Evolutionary conservation across 2,329 filamentous ascomycete genomes (phyloP).

Genomic region (Plectosphaerella sp.): DNA sequence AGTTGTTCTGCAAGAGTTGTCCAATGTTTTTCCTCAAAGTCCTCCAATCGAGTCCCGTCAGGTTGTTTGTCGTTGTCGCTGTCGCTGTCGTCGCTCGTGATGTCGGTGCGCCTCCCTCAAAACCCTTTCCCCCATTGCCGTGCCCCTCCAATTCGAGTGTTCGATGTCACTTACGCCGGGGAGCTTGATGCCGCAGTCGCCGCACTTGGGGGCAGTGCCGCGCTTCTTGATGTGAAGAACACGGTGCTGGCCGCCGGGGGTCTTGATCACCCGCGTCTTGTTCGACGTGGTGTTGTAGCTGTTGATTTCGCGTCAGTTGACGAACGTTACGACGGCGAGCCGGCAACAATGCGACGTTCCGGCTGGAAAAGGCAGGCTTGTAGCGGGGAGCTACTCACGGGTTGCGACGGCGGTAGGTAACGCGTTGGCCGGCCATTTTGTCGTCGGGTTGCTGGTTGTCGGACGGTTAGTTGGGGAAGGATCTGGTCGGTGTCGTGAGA

Average conservation of each 20-base stretch:
- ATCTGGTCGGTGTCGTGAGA: constrained; percentile 14
- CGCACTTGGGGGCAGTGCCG: constrained; percentile 96
- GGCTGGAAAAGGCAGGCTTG: neutral
- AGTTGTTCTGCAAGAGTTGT: neutral
- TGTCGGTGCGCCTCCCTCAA: neutral
- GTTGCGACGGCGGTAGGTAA: constrained; percentile 73
- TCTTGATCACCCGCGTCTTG: constrained; percentile 94
- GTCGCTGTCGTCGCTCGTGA: neutral
- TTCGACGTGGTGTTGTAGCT: constrained; percentile 99
- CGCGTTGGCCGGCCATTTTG: constrained; percentile 56
- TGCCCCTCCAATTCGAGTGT: neutral
- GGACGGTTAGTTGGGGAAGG: constrained; percentile 20
- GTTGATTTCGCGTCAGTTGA: constrained; percentile 17
- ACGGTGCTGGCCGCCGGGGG: constrained; percentile 90
- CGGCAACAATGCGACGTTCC: neutral
- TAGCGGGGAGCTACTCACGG: constrained; percentile 52
- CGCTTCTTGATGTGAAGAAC: constrained; percentile 99
- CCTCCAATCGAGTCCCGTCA: too few species aligned
- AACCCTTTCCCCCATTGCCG: neutral
- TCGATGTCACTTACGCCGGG: constrained; percentile 75
- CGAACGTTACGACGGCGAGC: neutral
- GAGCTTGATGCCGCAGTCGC: constrained; percentile 98
- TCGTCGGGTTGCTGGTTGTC: constrained; percentile 33
- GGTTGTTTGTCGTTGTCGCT: too few species aligned
- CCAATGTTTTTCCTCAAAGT: too few species aligned